phyloP scores from a whole-genome alignment of 129 eudicot species.

The Heracleum sosnowskyi region DNA sequence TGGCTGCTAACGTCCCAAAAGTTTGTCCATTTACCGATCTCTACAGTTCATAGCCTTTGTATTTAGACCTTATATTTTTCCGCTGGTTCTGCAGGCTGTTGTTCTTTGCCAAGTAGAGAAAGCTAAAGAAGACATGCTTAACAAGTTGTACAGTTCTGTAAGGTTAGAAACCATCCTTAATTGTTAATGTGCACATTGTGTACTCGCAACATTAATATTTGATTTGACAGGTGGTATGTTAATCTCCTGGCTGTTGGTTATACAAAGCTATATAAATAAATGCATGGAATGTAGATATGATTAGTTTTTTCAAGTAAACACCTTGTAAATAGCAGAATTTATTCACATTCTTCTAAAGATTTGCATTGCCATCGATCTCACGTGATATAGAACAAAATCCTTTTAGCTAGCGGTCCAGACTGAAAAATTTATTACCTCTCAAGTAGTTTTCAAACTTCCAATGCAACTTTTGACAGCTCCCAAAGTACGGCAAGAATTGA shows the following conservation, averaged over 20 bases:
- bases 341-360: not conserved
- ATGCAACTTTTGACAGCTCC: constrained; percentile 36
- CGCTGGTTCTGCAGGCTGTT: constrained; percentile 66
- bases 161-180: constrained; percentile 44
- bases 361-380: not conserved
- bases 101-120: constrained; percentile 99
- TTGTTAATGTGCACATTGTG: not conserved
- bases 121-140: constrained; percentile 99
- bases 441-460: not conserved
- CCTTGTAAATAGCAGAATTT: not conserved
- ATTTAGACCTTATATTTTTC: not conserved
- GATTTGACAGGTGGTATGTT: not conserved
- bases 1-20: constrained; percentile 99
- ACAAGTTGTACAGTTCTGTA: constrained; percentile 86
- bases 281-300: not conserved
- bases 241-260: not conserved
- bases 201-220: not conserved
- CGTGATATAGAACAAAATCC: not conserved
- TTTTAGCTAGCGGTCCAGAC: not conserved
- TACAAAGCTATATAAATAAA: not conserved
- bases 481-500: constrained; percentile 82
- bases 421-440: not conserved
- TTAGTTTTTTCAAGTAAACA: not conserved
- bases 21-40: constrained; percentile 22
- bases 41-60: not conserved